These are phyloP conservation scores for Gastrodia elata DNA, from an alignment of 106 monocot species.

Conservation along the genomic window DNA sequence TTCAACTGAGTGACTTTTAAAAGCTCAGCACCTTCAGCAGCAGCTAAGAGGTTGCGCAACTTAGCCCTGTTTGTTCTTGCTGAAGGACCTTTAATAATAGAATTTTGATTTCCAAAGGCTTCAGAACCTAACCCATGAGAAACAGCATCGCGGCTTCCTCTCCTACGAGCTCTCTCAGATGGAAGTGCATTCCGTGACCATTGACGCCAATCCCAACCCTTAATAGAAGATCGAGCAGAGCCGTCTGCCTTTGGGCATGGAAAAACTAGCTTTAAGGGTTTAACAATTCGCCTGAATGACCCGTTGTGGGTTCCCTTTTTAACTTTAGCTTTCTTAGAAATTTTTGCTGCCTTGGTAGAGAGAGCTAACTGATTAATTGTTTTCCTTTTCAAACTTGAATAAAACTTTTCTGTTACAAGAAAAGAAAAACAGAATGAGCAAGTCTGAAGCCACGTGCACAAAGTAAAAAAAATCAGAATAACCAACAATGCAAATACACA, in stretches of 20 bases:
- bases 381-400: constrained; percentile 38
- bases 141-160: constrained; percentile 27
- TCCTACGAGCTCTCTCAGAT: constrained; percentile 53
- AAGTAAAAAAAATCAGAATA: background rate
- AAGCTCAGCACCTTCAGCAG: constrained; percentile 84
- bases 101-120: constrained; percentile 19
- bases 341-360: constrained; percentile 23
- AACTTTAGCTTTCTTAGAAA: constrained; percentile 1
- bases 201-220: constrained; percentile 86
- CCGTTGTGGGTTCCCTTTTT: constrained; percentile 23
- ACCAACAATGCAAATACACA: background rate
- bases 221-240: constrained; percentile 83
- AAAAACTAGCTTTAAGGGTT: constrained; percentile 23
- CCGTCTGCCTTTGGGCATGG: constrained; percentile 69
- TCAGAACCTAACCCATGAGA: constrained; percentile 9
- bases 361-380: constrained; percentile 9
- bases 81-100: constrained; percentile 56
- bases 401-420: constrained; percentile 20
- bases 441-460: background rate
- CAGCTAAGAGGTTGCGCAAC: constrained; percentile 76
- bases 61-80: constrained; percentile 96
- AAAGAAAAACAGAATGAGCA: constrained; percentile 5
- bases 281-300: constrained; percentile 10
- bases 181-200: constrained; percentile 79
- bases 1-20: constrained; percentile 77